Evolutionary conservation across 2,329 filamentous ascomycete species (phyloP).

Genomic region (Alternaria novae-zelandiae): DNA sequence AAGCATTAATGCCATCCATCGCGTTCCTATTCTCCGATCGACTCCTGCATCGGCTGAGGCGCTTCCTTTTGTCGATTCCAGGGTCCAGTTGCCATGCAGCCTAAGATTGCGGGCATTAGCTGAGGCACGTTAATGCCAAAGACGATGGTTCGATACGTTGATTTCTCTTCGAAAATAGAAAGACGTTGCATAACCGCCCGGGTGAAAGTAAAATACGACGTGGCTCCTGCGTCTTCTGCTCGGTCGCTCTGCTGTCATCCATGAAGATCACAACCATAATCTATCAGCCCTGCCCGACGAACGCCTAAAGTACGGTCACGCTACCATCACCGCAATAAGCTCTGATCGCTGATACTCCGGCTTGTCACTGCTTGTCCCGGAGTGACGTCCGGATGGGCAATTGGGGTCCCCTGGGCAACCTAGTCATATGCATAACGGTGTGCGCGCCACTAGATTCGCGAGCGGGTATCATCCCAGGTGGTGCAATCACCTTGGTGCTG

Average conservation of each 20-base stretch:
- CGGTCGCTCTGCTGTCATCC: background rate
- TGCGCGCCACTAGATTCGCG: constrained; percentile 4
- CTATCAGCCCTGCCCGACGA: background rate
- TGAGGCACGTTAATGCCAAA: constrained; percentile 1
- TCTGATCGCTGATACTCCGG: background rate
- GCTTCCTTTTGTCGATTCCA: constrained; percentile 10
- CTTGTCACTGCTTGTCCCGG: background rate
- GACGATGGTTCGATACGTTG: background rate
- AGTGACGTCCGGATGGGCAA: background rate
- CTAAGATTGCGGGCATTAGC: constrained; percentile 4
- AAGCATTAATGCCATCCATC: constrained; percentile 12
- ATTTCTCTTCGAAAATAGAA: background rate
- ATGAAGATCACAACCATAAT: background rate
- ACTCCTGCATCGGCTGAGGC: constrained; percentile 25
- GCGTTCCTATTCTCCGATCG: constrained; percentile 9
- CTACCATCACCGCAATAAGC: background rate
- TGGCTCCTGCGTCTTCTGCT: background rate
- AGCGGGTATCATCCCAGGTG: background rate
- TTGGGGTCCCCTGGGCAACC: background rate
- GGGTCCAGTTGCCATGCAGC: constrained; percentile 2
- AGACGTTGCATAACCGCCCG: background rate
- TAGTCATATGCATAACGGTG: background rate
- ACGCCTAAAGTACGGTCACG: background rate
- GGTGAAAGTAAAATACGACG: background rate
- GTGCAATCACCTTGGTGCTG: background rate